Base-by-base conservation (phyloP, 257 asterid genomes). In the Salvia splendens region DNA sequence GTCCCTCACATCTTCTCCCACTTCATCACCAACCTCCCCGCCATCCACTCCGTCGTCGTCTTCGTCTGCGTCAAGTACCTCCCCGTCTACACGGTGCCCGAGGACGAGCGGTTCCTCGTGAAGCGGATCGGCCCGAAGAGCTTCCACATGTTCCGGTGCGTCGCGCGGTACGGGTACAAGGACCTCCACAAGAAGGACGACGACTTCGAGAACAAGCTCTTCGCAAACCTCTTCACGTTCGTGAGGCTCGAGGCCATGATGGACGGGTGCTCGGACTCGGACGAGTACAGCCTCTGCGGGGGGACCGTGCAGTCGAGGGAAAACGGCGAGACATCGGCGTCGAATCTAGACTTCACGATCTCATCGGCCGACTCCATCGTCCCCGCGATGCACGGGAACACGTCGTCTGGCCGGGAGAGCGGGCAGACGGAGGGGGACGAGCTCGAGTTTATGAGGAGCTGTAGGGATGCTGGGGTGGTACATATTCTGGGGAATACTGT, bases 201-300 rank as follows among this genome's bases (percentile, higher is more conserved):
- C 0, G 92, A 84, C 12, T 93, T 93, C 7, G 97, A 93, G 88
- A 90, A 78, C 40, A 93, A 90, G 81, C 87, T 93, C 2, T 90
- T 93, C 12, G 87, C 76, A 52, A 85, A 78, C 59, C 88, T 90
- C 7, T 90, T 93, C 84, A 70, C 42, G 73, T 90, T 93, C 60
- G 95, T 93, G 12, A 88, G 97, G 7, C 94, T 93, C 0, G 99
- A 93, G 86, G 61, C 91, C 0, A 88, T 93, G 97, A 93, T 93
- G 99, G 99, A 93, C 67, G 95, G 95, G 35, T 93, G 87, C 51
- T 90, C 99, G 0, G 99, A 93, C 67, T 93, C 99, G 0, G 99
- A 93, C 12, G 95, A 86, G 52, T 84, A 83, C 76, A 88, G 98
- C 65, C 50, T 87, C 16, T 84, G 85, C 2, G 97, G 92, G 5